Evolutionary conservation across 2,329 filamentous ascomycete species (phyloP), one percentile per base, ranked within the genome.

Genomic region (Chaetothyriales sp.): DNA sequence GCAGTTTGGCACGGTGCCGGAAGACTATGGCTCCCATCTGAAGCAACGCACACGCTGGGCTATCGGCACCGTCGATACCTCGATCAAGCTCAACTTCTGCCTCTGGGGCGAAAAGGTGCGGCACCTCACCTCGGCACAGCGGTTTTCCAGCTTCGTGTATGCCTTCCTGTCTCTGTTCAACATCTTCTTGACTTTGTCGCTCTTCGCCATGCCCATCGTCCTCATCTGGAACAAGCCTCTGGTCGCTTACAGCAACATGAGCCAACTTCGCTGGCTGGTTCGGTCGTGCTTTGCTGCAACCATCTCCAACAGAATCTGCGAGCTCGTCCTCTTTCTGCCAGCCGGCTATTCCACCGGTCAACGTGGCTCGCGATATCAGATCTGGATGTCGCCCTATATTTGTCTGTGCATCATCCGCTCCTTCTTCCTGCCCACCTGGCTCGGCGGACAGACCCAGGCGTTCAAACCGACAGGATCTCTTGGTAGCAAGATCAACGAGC

Each of bases 321-420:
- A 80, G 60, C 72, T 76, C 52, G 66, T 73, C n/a, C 69, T 77
- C n/a, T 80, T 73, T 61, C 69, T 78, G 10, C 77, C 77, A 0
- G 71, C 75, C 1, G 77, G 78, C 18, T 80, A 80, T 59, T 73
- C 77, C 60, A 76, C 75, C 9, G 77, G 75, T 3, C 76, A 78
- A 62, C 70, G 77, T 49, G 75, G 75, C 42, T 70, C 71, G 1
- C 69, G 75, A 3, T 74, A 75, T 55, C 74, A 78, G 62, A 66
- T 80, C 25, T 81, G 78, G 77, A 80, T 80, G 77, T 71, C 77
- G 5, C 77, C 77, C 0, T 81, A 79, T 63, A 76, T 79, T 53
- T 74, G 76, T 0, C 66, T 78, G 9, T 76, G 73, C 58, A 72
- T 80, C 49, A 64, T 79, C 48, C 75, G 76, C 2, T 72, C 76